Conservation (phyloP, 208 protist species). For the Leishmania arabica region DNA sequence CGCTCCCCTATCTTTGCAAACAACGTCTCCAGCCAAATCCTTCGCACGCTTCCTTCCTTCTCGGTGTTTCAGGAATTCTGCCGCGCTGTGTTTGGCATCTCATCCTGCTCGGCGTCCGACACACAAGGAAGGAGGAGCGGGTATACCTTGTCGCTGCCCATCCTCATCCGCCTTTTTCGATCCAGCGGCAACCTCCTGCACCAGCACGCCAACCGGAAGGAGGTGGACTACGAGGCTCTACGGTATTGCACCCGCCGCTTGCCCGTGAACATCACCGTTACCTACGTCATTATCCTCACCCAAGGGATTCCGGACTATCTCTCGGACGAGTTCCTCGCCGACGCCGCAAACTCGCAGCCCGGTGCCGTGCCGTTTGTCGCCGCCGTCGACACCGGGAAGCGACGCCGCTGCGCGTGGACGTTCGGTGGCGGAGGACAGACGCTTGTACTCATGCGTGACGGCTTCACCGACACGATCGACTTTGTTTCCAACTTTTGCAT, state of each 20-base stretch:
- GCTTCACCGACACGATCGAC: constrained; percentile 86
- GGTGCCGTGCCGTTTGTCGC: constrained; percentile 24
- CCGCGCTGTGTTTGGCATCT: constrained; percentile 70
- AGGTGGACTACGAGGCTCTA: constrained; percentile 72
- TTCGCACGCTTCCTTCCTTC: constrained; percentile 75
- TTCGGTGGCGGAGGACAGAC: constrained; percentile 69
- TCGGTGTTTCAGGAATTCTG: constrained; percentile 76
- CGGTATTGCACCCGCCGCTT: constrained; percentile 67
- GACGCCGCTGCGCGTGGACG: constrained; percentile 67
- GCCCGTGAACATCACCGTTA: constrained; percentile 66
- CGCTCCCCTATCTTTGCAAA: constrained; percentile 78
- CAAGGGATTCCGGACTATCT: constrained; percentile 55
- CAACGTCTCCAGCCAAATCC: constrained; percentile 69
- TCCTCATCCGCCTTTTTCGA: constrained; percentile 54
- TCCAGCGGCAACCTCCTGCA: constrained; percentile 62
- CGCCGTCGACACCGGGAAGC: constrained; percentile 55
- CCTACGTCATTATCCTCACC: constrained; percentile 67
- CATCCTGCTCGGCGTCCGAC: constrained; percentile 45
- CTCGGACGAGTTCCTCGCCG: constrained; percentile 58
- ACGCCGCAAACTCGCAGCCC: constrained; percentile 30
- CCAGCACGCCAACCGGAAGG: constrained; percentile 45
- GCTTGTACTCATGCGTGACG: constrained; percentile 83
- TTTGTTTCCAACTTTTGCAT: constrained; percentile 87
- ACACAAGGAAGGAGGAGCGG: constrained; percentile 22
- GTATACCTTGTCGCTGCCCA: constrained; percentile 57